Evolutionary conservation across 768 basidiomycete species (phyloP), one percentile per base, ranked within the genome.

Genomic region (Calocybe indica): DNA sequence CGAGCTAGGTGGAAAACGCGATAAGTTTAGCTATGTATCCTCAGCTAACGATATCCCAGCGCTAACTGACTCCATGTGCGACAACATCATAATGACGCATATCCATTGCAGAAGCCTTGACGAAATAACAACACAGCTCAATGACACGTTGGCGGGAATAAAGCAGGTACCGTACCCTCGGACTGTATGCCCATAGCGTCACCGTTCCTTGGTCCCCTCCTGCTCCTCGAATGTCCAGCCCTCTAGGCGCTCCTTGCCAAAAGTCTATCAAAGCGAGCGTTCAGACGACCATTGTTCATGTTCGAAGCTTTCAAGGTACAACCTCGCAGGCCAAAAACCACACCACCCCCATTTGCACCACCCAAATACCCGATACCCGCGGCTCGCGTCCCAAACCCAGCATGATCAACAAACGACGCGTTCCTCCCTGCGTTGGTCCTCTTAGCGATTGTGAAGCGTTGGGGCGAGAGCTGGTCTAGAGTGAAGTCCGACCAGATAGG

Each of bases 61-160:
- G 22, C 4, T 2, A 41, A 54, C 58, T 7, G 50, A 68, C 67
- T 6, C 68, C 68, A 46, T 70, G 68, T 31, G 67, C 49, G 12
- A 70, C 64, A 0, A 62, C 66, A 47, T 70, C 67, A 49, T 70
- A 68, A 47, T 67, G 68, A 10, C 68, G 56, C 63, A 67, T 65
- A 51, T 70, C 68, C 52, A 66, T 65, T 1, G 64, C 62, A 11
- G 59, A 55, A 28, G 64, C 67, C 62, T 67, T 29, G 39, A 39
- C 11, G 12, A 32, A 5, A 36, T 13, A 35, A 36, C 22, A 35
- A 37, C 8, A 35, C 9, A 30, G 11, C 34, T 45, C 15, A 13
- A 31, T 32, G 34, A 14, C 5, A 32, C 7, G 7, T 10, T 6
- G 13, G 7, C 22, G 22, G 22, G 22, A 22, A 2, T 22, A 22